phyloP scores from a whole-genome alignment of 1,284 basidiomycete genomes.

The Serendipita sp. region DNA sequence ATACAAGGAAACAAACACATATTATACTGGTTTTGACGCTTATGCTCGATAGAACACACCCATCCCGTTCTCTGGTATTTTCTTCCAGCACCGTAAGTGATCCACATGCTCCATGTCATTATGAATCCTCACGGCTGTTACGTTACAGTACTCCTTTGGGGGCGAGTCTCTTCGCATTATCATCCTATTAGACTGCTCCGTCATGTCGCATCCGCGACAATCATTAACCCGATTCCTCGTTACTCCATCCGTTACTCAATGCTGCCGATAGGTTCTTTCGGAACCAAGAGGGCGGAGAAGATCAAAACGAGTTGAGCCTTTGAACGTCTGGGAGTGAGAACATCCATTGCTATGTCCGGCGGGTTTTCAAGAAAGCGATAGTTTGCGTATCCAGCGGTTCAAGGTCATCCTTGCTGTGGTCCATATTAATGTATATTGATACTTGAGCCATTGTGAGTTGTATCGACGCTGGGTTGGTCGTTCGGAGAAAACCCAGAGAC shows the following conservation, averaged over 20 bases:
- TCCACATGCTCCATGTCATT: background rate
- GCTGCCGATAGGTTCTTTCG: background rate
- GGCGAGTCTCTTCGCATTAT: slow-evolving; percentile 32
- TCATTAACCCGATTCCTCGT: slow-evolving; percentile 31
- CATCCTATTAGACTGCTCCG: slow-evolving; percentile 32
- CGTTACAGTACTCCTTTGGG: slow-evolving; percentile 29
- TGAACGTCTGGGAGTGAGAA: background rate
- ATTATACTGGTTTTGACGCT: background rate
- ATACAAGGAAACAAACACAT: background rate
- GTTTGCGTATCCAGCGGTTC: background rate
- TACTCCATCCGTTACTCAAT: slow-evolving; percentile 29
- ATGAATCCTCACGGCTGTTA: background rate
- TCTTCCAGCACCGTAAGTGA: slow-evolving; percentile 25
- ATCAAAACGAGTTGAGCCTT: background rate
- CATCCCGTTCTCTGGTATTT: slow-evolving; percentile 23
- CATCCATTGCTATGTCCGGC: too few species aligned
- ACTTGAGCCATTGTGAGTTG: slow-evolving; percentile 42
- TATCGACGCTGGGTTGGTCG: slow-evolving; percentile 39
- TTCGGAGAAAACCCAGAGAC: slow-evolving; percentile 56
- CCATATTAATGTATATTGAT: background rate
- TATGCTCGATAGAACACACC: slow-evolving; percentile 22
- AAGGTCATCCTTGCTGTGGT: background rate
- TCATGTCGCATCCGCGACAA: slow-evolving; percentile 28
- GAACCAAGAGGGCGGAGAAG: background rate
- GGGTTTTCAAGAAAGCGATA: background rate